These are phyloP conservation scores for Suillus lakei DNA, from an alignment of 768 basidiomycete species.

Conservation along the genomic window DNA sequence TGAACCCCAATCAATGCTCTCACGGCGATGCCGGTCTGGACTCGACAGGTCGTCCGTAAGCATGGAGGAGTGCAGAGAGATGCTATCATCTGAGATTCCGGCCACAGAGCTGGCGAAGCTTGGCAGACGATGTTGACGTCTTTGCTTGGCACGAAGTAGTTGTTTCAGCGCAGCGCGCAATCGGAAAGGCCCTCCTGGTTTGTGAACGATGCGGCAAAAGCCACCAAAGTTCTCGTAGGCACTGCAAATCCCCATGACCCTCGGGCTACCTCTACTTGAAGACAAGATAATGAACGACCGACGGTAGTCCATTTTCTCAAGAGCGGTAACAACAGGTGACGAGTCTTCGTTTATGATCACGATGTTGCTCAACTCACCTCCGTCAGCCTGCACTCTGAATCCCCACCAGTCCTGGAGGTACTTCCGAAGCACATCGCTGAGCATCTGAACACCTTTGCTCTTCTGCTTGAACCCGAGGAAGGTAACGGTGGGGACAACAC, in stretches of 20 bases:
- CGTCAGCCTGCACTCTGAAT: slow-evolving; percentile 51
- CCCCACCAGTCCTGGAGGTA: slow-evolving; percentile 83
- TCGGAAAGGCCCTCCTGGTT: slow-evolving; percentile 84
- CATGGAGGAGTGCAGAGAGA: slow-evolving; percentile 32
- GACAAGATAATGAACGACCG: slow-evolving; percentile 81
- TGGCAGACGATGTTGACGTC: slow-evolving; percentile 30
- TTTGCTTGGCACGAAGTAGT: slow-evolving; percentile 36
- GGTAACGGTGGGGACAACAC: slow-evolving; percentile 55
- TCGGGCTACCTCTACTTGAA: slow-evolving; percentile 67
- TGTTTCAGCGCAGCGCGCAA: slow-evolving; percentile 68
- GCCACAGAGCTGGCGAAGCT: slow-evolving; percentile 21
- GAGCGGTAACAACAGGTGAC: slow-evolving; percentile 57
- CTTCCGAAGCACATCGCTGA: slow-evolving; percentile 61
- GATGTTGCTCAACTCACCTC: slow-evolving; percentile 64
- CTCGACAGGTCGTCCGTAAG: slow-evolving; percentile 29
- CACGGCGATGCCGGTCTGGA: slow-evolving; percentile 32
- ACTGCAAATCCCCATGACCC: slow-evolving; percentile 62
- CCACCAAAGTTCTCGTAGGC: slow-evolving; percentile 84
- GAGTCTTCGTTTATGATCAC: slow-evolving; percentile 83
- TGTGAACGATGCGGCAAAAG: slow-evolving; percentile 87
- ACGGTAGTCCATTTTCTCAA: slow-evolving; percentile 56
- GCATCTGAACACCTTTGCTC: slow-evolving; percentile 69
- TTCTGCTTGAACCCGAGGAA: slow-evolving; percentile 72
- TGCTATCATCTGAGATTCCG: slow-evolving; percentile 28
- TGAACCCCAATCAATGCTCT: slow-evolving; percentile 39